A percentile compares a stretch with the other conserved stretches of the same genome.
Evolutionary conservation across 23 red algal genomes (phyloP).

Genomic region (Gracilaria gracilis): DNA sequence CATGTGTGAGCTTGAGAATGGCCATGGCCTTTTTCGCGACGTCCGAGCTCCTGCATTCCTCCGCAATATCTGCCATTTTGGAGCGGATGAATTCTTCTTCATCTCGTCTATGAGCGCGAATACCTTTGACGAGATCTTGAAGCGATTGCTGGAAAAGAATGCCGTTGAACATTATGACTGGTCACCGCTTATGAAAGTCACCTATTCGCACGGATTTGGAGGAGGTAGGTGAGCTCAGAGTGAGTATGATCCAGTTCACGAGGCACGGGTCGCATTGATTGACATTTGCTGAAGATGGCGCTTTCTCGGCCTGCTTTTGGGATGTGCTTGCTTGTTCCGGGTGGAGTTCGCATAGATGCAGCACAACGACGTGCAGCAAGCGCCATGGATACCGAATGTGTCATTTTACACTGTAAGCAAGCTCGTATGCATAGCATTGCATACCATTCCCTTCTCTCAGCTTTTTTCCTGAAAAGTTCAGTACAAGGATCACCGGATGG

Average conservation of each 20-base stretch:
- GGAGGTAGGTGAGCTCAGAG: neutral
- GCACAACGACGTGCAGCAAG: neutral
- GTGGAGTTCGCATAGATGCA: neutral
- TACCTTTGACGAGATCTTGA: conserved; percentile 89
- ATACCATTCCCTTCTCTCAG: too few relatives aligned
- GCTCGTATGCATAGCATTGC: too few relatives aligned
- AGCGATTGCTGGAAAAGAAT: conserved; percentile 90
- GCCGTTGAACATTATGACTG: conserved; percentile 66
- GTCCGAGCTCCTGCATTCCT: conserved; percentile 84
- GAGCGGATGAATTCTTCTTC: conserved; percentile 76
- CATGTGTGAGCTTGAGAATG: conserved; percentile 94
- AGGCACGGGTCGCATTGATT: conserved; percentile 17
- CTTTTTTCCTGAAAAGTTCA: too few relatives aligned
- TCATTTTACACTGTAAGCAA: conserved; percentile 5
- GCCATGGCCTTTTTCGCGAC: conserved; percentile 77
- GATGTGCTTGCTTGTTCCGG: neutral
- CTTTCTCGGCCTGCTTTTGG: neutral
- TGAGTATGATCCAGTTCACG: neutral
- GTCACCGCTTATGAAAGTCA: neutral
- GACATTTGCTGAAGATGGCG: neutral
- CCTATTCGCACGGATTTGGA: neutral
- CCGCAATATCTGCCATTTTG: conserved; percentile 70
- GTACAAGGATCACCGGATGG: too few relatives aligned
- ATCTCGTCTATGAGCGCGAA: conserved; percentile 93
- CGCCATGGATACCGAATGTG: neutral